These are phyloP conservation scores for Thielaviopsis cerberus DNA, from an alignment of 2,329 filamentous ascomycete species.

Conservation along the genomic window DNA sequence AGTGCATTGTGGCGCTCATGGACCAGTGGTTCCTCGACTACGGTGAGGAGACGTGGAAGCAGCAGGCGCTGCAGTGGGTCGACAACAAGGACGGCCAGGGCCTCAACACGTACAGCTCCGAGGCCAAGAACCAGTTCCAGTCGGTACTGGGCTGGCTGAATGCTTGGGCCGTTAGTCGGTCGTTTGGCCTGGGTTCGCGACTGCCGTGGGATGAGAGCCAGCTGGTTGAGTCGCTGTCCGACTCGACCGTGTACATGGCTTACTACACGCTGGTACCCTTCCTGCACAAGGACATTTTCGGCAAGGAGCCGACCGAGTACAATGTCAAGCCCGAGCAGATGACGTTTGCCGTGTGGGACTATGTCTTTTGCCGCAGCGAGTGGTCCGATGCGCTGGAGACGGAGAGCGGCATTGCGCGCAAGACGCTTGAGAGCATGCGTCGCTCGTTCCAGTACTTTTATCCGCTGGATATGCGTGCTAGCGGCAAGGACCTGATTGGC, in stretches of 20 bases:
- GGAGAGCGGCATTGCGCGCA: conserved; percentile 52
- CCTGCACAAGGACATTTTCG: conserved; percentile 75
- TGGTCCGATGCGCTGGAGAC: conserved; percentile 44
- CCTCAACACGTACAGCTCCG: conserved; percentile 62
- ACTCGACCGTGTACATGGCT: conserved; percentile 83
- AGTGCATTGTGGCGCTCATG: conserved; percentile 80
- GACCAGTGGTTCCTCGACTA: conserved; percentile 99
- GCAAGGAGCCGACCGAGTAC: conserved; percentile 47
- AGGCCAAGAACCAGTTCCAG: conserved; percentile 65
- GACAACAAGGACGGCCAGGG: conserved; percentile 45
- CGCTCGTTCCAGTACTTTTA: conserved; percentile 96
- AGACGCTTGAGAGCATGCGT: conserved; percentile 60
- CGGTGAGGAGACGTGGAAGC: conserved; percentile 73
- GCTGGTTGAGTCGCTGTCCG: conserved; percentile 79
- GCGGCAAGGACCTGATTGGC: conserved; percentile 80
- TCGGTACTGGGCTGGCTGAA: conserved; percentile 81
- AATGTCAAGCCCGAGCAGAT: conserved; percentile 68
- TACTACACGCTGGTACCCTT: conserved; percentile 49
- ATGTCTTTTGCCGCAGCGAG: conserved; percentile 66
- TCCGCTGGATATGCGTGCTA: conserved; percentile 71
- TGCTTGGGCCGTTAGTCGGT: conserved; percentile 86
- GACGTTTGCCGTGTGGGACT: conserved; percentile 92
- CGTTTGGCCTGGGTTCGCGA: conserved; percentile 81
- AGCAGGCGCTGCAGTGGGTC: conserved; percentile 54
- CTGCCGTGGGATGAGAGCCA: conserved; percentile 85